Evolutionary conservation across 352 stramenopile species (phyloP).

Genomic region (Lagenidium sp.): DNA sequence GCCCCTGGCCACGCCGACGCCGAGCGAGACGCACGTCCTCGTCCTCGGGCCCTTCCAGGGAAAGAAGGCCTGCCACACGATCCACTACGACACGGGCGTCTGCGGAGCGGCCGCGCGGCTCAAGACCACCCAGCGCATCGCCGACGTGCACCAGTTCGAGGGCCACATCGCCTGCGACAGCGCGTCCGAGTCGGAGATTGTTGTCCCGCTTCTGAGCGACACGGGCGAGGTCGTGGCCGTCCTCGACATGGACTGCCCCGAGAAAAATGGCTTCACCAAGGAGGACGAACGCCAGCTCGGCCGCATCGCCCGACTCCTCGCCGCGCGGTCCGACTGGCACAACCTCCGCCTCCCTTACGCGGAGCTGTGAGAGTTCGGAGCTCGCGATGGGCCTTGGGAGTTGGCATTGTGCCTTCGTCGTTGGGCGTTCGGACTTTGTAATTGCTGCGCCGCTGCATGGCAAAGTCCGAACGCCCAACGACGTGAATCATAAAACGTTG

Average conservation of each 20-base stretch:
- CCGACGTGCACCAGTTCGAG: constrained; percentile 63
- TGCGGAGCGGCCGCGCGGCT: constrained; percentile 57
- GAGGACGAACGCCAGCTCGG: constrained; percentile 64
- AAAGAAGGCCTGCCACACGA: constrained; percentile 76
- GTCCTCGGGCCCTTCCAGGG: constrained; percentile 75
- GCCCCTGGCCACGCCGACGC: constrained; percentile 44
- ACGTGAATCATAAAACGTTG: too few species aligned
- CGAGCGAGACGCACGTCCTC: constrained; percentile 44
- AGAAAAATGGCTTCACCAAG: constrained; percentile 57
- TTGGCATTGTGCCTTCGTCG: too few species aligned
- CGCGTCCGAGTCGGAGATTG: constrained; percentile 73
- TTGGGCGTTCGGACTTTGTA: too few species aligned
- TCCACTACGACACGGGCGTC: constrained; percentile 64
- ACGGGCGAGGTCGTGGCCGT: constrained; percentile 60
- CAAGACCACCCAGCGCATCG: constrained; percentile 63
- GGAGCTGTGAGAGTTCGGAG: too few species aligned
- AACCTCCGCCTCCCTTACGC: constrained; percentile 46
- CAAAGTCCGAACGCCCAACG: too few species aligned
- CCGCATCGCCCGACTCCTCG: constrained; percentile 41
- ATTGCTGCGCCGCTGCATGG: too few species aligned
- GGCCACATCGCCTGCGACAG: constrained; percentile 79
- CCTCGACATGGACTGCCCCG: constrained; percentile 71
- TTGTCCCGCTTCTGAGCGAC: constrained; percentile 61
- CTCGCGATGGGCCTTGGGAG: too few species aligned
- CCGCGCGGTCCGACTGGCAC: constrained; percentile 54